These are phyloP conservation scores for Suhomyces prunicola DNA, from an alignment of 805 yeast genomes.

Conservation along the genomic window DNA sequence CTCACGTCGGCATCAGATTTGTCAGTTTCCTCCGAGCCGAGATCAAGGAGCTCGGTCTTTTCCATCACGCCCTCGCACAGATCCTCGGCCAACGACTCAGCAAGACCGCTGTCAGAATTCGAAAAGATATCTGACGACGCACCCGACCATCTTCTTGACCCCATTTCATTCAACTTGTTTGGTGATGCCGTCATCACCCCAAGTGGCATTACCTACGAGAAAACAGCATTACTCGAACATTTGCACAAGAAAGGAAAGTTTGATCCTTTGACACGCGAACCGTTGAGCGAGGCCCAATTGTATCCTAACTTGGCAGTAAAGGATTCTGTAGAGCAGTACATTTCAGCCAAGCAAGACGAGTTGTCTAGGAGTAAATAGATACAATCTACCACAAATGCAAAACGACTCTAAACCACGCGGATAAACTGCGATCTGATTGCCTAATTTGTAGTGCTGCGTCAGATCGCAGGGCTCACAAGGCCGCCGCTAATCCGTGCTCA, in stretches of 20 bases:
- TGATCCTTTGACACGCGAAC: slow-evolving; percentile 42
- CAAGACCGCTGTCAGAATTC: neutral
- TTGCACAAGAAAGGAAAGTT: slow-evolving; percentile 14
- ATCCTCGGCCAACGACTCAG: neutral
- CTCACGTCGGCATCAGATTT: neutral
- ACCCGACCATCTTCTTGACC: slow-evolving; percentile 14
- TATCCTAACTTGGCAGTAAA: slow-evolving; percentile 40
- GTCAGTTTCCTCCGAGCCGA: neutral
- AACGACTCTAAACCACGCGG: neutral
- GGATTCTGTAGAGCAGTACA: slow-evolving; percentile 32
- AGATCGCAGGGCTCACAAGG: neutral
- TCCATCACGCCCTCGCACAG: neutral
- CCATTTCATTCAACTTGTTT: slow-evolving; percentile 14
- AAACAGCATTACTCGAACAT: slow-evolving; percentile 9
- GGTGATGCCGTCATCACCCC: slow-evolving; percentile 17
- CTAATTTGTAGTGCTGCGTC: neutral
- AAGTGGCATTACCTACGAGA: slow-evolving; percentile 16
- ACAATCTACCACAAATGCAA: neutral
- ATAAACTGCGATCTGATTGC: neutral
- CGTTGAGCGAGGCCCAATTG: slow-evolving; percentile 30
- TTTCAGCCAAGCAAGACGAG: neutral
- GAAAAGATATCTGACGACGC: slow-evolving; percentile 12
- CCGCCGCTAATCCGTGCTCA: too few species aligned
- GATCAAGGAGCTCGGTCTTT: neutral
- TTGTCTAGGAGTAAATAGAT: neutral